Evolutionary conservation across 1,284 basidiomycete species (phyloP).

Genomic region (Sphagnurus paluster): DNA sequence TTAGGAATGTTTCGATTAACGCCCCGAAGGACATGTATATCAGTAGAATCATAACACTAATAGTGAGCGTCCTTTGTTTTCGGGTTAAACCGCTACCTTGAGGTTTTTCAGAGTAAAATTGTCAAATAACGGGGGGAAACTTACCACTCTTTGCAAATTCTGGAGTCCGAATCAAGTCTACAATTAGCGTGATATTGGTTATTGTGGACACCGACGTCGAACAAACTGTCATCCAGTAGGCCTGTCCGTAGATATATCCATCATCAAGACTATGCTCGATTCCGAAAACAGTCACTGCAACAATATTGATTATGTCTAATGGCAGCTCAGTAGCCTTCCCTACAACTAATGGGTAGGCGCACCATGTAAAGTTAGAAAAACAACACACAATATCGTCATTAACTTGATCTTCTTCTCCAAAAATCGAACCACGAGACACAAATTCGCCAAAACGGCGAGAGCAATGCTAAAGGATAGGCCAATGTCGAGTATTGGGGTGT

Average conservation of each 20-base stretch:
- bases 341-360: conserved; percentile 16
- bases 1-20: conserved; percentile 57
- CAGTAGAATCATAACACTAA: conserved; percentile 75
- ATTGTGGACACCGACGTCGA: conserved; percentile 69
- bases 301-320: conserved; percentile 70
- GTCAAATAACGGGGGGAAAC: conserved; percentile 17
- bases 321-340: background rate
- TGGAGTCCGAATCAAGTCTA: conserved; percentile 59
- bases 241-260: conserved; percentile 70
- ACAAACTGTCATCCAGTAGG: conserved; percentile 83
- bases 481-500: conserved; percentile 60
- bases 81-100: conserved; percentile 77
- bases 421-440: conserved; percentile 70
- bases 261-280: conserved; percentile 64
- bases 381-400: conserved; percentile 65
- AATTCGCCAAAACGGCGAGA: conserved; percentile 70
- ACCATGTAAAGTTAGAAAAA: conserved; percentile 71
- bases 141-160: conserved; percentile 70
- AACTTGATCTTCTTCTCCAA: conserved; percentile 62
- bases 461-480: conserved; percentile 69
- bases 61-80: conserved; percentile 77
- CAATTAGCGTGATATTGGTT: conserved; percentile 70
- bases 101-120: background rate
- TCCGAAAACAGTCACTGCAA: conserved; percentile 64
- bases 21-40: conserved; percentile 74